A percentile compares a stretch with the other conserved stretches of the same genome.
These are phyloP conservation scores for Umbilicus rupestris DNA, from an alignment of 164 flowering plant genomes.

Conservation along the genomic window DNA sequence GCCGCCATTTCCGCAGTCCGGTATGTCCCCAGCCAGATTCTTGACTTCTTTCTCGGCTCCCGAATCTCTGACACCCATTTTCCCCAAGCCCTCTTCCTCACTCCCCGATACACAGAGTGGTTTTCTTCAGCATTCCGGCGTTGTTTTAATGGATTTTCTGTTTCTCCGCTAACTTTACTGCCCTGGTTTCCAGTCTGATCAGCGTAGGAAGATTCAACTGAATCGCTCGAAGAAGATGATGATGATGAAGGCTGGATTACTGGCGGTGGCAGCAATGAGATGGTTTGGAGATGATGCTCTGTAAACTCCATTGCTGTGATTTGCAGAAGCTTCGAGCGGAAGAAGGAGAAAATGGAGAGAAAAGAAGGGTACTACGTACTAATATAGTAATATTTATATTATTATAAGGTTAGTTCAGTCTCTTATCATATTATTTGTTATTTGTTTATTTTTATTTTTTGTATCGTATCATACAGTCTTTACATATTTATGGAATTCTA, in stretches of 20 bases:
- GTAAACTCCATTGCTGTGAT: background rate
- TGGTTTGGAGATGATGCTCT: background rate
- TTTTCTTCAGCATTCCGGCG: background rate
- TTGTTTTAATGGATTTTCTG: too few relatives aligned
- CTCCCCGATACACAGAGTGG: slow-evolving; percentile 36
- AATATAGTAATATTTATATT: too few relatives aligned
- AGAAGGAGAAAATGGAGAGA: background rate
- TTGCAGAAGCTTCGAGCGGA: background rate
- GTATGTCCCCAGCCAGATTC: slow-evolving; percentile 47
- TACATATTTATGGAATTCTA: too few relatives aligned
- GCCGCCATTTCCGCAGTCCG: slow-evolving; percentile 55
- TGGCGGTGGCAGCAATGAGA: too few relatives aligned
- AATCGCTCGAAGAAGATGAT: background rate
- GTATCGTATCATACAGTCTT: too few relatives aligned
- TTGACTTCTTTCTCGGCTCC: slow-evolving; percentile 46
- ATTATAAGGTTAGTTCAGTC: too few relatives aligned
- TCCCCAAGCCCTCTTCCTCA: slow-evolving; percentile 42
- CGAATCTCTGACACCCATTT: slow-evolving; percentile 56
- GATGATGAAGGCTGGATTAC: background rate
- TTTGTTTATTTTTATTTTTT: too few relatives aligned
- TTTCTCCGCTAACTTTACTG: too few relatives aligned
- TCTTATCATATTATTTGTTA: too few relatives aligned
- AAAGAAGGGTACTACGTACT: too few relatives aligned
- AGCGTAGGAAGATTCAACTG: background rate
- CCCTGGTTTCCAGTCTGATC: background rate